Evolutionary conservation across 1,139 yeast genomes (phyloP).

Genomic region (Groenewaldozyma auringiensis): DNA sequence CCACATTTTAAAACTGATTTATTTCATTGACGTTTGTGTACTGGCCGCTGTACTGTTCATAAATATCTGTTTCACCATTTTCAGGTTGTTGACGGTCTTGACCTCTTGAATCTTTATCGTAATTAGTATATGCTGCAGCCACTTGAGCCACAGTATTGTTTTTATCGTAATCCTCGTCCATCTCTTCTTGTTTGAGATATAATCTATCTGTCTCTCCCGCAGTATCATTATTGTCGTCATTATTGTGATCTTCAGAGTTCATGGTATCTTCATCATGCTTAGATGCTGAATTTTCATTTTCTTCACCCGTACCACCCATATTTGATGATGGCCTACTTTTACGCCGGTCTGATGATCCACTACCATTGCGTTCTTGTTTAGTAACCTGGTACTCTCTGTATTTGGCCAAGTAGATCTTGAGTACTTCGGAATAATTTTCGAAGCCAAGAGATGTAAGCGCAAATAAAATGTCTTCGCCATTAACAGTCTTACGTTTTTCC

Average conservation of each 20-base stretch:
- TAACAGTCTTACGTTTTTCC: constrained; percentile 62
- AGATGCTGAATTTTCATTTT: constrained; percentile 1
- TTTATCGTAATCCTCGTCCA: constrained; percentile 7
- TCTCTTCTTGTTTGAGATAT: constrained; percentile 6
- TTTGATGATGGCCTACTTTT: constrained; percentile 3
- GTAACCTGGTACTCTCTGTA: constrained; percentile 41
- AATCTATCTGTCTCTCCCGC: constrained; percentile 7
- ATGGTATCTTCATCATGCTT: background rate
- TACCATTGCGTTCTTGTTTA: constrained; percentile 17
- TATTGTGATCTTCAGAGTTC: constrained; percentile 11
- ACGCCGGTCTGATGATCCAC: constrained; percentile 10
- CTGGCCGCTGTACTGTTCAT: constrained; percentile 25
- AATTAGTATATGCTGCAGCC: constrained; percentile 4
- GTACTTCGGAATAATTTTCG: constrained; percentile 64
- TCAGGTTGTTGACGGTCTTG: constrained; percentile 5
- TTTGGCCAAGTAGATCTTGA: constrained; percentile 61
- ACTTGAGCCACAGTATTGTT: background rate
- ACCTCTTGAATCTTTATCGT: constrained; percentile 2
- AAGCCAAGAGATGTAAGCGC: constrained; percentile 65
- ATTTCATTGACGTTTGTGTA: constrained; percentile 20
- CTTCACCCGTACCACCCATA: background rate
- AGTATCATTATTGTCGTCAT: constrained; percentile 11
- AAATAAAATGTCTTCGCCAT: constrained; percentile 62
- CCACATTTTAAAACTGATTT: constrained; percentile 11
- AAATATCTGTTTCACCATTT: constrained; percentile 17